These are phyloP conservation scores for Clarkia xantiana DNA, from an alignment of 345 rosid species.

Conservation along the genomic window DNA sequence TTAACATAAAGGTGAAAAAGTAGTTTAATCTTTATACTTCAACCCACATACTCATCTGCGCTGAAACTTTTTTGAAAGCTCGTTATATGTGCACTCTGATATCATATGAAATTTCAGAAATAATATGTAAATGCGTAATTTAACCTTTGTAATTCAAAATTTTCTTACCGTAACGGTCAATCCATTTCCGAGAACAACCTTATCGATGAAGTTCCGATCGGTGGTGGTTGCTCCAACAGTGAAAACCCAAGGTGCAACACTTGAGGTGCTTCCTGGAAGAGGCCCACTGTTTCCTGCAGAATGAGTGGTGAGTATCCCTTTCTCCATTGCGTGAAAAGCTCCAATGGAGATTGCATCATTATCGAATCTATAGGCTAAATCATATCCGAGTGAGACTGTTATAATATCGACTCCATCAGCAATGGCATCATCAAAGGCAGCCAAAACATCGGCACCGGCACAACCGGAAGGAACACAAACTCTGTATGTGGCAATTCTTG, in stretches of 20 bases:
- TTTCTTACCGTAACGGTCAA: conserved; percentile 9
- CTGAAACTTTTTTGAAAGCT: too few species aligned
- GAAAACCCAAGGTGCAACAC: conserved; percentile 21
- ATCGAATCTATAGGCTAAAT: background rate
- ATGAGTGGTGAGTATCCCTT: conserved; percentile 16
- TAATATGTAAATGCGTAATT: too few species aligned
- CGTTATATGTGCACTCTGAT: too few species aligned
- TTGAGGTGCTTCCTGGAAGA: background rate
- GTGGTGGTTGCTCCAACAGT: conserved; percentile 19
- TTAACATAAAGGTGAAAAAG: too few species aligned
- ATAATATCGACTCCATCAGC: conserved; percentile 14
- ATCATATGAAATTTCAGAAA: too few species aligned
- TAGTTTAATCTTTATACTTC: too few species aligned
- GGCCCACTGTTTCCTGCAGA: conserved; percentile 18
- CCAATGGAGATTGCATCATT: conserved; percentile 13
- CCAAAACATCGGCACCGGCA: background rate
- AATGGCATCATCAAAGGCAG: conserved; percentile 10
- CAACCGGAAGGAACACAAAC: background rate
- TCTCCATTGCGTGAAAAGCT: conserved; percentile 17
- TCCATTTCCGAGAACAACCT: conserved; percentile 9
- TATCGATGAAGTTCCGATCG: conserved; percentile 13
- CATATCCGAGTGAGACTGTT: conserved; percentile 12
- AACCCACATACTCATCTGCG: too few species aligned
- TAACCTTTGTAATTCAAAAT: background rate
- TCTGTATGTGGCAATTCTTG: conserved; percentile 3